Evolutionary conservation across 2,329 filamentous ascomycete species (phyloP).

Genomic region (Aureobasidium sp.): DNA sequence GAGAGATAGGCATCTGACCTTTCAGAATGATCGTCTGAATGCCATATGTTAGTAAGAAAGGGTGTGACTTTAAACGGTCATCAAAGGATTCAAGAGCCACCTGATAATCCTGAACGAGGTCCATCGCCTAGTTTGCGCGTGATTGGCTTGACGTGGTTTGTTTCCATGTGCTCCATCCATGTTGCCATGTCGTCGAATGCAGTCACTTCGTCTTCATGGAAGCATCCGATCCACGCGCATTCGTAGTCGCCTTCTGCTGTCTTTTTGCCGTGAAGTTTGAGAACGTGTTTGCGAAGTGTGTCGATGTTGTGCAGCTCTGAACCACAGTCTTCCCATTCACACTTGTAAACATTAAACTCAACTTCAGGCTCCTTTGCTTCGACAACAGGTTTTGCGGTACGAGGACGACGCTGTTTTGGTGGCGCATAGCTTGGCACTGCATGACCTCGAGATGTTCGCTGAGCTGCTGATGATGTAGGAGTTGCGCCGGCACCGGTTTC

Average conservation of each 20-base stretch:
- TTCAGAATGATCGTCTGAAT: constrained; percentile 26
- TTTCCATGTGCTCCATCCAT: constrained; percentile 45
- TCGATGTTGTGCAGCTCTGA: constrained; percentile 54
- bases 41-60: background rate
- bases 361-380: constrained; percentile 9
- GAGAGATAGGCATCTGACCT: constrained; percentile 40
- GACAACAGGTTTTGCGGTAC: background rate
- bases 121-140: constrained; percentile 54
- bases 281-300: constrained; percentile 49
- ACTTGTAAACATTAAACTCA: constrained; percentile 43
- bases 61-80: constrained; percentile 11
- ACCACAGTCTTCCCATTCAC: constrained; percentile 48
- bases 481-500: background rate
- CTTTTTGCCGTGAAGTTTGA: constrained; percentile 43
- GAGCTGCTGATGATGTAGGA: background rate
- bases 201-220: constrained; percentile 16
- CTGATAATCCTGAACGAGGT: constrained; percentile 44
- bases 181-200: constrained; percentile 30
- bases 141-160: constrained; percentile 42
- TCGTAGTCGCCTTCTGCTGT: constrained; percentile 28
- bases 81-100: constrained; percentile 36
- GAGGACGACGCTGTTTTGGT: background rate
- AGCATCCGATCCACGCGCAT: constrained; percentile 40
- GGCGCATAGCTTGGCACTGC: constrained; percentile 2
- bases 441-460: background rate